Conservation (phyloP, 140 eudicot species). For the Ambrosia hybrid region DNA sequence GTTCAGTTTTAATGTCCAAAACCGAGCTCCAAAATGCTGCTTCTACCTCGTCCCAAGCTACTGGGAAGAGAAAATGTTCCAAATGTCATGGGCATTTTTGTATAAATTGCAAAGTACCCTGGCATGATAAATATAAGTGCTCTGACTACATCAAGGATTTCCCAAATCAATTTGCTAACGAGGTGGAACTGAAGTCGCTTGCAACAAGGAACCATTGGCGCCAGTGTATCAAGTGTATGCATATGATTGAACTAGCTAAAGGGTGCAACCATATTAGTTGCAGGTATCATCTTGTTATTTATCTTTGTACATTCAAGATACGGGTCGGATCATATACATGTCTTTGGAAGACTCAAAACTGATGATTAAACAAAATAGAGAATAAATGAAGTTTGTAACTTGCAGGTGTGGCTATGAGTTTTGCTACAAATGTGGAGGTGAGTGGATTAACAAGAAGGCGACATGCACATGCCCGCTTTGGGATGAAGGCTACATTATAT, state of each 20-base stretch:
- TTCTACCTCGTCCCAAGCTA: not conserved
- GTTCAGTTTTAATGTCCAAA: constrained; percentile 59
- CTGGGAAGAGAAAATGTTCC: constrained; percentile 40
- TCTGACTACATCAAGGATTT: constrained; percentile 28
- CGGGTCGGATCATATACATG: not conserved
- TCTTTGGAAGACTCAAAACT: not conserved
- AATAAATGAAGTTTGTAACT: not conserved
- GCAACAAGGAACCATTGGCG: constrained; percentile 56
- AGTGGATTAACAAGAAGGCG: constrained; percentile 50
- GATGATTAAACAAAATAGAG: not conserved
- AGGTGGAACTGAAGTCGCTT: constrained; percentile 50
- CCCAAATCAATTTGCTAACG: constrained; percentile 27
- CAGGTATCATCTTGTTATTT: constrained; percentile 46
- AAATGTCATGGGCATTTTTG: constrained; percentile 52
- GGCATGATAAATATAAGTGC: constrained; percentile 58
- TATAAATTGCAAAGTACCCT: constrained; percentile 57
- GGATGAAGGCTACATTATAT: constrained; percentile 52
- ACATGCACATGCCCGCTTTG: constrained; percentile 60
- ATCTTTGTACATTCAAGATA: not conserved
- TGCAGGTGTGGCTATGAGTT: constrained; percentile 71
- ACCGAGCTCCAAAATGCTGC: constrained; percentile 30
- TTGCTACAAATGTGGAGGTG: constrained; percentile 69
- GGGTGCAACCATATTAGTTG: constrained; percentile 77
- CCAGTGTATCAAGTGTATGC: constrained; percentile 56
- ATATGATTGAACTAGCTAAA: constrained; percentile 58